Evolutionary conservation across 441 rosid genomes (phyloP).

Genomic region (Macaranga tanarius): DNA sequence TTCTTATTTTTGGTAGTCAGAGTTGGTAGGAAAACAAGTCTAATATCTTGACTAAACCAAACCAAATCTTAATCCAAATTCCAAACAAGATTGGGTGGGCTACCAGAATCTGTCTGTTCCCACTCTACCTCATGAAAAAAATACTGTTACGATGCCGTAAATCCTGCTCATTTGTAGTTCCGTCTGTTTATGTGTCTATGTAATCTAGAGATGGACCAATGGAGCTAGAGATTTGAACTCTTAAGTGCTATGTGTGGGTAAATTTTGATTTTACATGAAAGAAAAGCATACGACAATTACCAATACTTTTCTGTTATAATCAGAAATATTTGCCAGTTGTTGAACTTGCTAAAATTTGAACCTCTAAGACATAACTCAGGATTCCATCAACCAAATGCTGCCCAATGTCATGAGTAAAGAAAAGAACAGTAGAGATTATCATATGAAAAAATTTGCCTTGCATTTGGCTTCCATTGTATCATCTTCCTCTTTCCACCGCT

Average conservation of each 20-base stretch:
- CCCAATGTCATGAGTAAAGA: constrained; percentile 7
- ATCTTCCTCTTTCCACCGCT: constrained; percentile 63
- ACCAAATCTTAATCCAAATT: neutral
- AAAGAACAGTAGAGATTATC: constrained; percentile 7
- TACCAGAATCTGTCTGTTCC: neutral
- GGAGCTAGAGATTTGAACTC: neutral
- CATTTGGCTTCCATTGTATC: constrained; percentile 65
- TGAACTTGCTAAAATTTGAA: neutral
- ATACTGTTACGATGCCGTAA: neutral
- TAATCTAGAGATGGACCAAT: no score
- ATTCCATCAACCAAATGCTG: constrained; percentile 4
- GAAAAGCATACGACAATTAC: neutral
- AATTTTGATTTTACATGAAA: neutral
- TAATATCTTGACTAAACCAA: neutral
- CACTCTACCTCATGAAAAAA: neutral
- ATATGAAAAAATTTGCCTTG: constrained; percentile 43
- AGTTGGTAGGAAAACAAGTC: neutral
- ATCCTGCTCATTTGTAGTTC: neutral
- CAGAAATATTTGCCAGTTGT: neutral
- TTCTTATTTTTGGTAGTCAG: neutral
- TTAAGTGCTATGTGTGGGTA: neutral
- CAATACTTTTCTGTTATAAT: neutral
- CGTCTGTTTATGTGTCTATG: no score
- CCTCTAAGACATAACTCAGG: neutral
- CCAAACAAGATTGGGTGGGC: neutral